phyloP scores from a whole-genome alignment of 1,284 basidiomycete species.

The Trametes polyzona region DNA sequence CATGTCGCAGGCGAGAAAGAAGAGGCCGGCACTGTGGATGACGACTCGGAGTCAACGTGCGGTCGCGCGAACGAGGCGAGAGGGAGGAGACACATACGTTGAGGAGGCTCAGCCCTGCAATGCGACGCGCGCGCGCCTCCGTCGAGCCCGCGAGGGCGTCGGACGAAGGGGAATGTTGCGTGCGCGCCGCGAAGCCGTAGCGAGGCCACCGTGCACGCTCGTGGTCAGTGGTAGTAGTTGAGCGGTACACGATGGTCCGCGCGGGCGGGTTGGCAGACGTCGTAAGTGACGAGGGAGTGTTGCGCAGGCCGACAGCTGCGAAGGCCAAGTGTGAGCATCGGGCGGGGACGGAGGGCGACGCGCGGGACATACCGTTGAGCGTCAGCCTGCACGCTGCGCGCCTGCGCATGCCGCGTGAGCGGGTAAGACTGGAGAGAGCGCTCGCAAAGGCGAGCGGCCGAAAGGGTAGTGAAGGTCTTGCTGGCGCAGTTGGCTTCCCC shows the following conservation, averaged over 20 bases:
- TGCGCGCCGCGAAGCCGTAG: background rate
- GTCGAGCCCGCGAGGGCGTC: background rate
- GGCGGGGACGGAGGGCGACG: too few relatives aligned
- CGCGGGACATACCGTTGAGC: too few relatives aligned
- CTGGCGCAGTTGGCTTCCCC: too few relatives aligned
- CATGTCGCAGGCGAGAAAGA: too few relatives aligned
- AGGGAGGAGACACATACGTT: background rate
- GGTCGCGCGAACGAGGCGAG: background rate
- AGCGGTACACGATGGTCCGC: background rate
- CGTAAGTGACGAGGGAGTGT: background rate
- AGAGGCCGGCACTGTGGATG: background rate
- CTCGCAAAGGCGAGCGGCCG: too few relatives aligned
- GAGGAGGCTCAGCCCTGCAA: background rate
- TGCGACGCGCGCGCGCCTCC: background rate
- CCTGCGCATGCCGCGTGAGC: too few relatives aligned
- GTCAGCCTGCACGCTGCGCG: too few relatives aligned
- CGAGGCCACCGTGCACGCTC: background rate
- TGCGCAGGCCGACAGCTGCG: background rate
- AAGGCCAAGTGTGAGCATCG: background rate
- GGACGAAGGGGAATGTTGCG: background rate
- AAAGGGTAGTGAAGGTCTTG: too few relatives aligned
- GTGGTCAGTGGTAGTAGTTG: background rate
- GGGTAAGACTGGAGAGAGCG: too few relatives aligned
- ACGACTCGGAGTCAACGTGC: background rate
- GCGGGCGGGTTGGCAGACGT: background rate